Evolutionary conservation across 2,329 filamentous ascomycete species (phyloP), one percentile per base, ranked within the genome.

Genomic region (Penicillium rolfsii): DNA sequence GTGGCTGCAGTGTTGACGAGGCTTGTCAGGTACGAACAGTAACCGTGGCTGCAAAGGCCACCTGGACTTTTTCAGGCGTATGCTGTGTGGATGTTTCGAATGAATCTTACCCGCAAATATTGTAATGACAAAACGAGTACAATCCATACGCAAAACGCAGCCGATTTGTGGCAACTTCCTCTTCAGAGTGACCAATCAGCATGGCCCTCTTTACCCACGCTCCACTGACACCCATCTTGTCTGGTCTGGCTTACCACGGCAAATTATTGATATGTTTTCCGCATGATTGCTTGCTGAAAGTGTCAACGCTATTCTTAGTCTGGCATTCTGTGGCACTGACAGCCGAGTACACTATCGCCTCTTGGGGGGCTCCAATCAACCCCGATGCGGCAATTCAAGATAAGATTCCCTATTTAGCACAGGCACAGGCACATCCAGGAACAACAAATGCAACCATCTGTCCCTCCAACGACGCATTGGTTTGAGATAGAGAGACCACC

Each of bases 401-500:
- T 43, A 38, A n/a, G 26, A 19, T 22, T 22, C 19, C 24, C 24
- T 33, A 22, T 28, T 48, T 14, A 14, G 28, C 7, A 48, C 45
- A 24, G 8, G 30, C 30, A 33, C 19, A 22, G n/a, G 52, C 36
- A 41, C n/a, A 30, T 8, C 7, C 24, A 43, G 7, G 7, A 19
- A 36, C 19, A 26, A 43, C 52, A 45, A 55, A 58, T 61, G 59
- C 52, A 55, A 61, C 59, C 45, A 30, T 12, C n/a, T 35, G 24
- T 26, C 19, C 19, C 22, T 35, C 60, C 33, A 36, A 45, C 33
- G 22, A 57, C 30, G 36, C 43, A 57, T 57, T 36, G 55, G 55
- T 64, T 67, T 66, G 63, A 62, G 58, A 64, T 64, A 62, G 43
- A 63, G 62, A 52, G 38, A 40, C 41, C 59, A 63, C 60, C 61